phyloP scores from a whole-genome alignment of 352 stramenopile genomes.

The Peronospora belbahrii region DNA sequence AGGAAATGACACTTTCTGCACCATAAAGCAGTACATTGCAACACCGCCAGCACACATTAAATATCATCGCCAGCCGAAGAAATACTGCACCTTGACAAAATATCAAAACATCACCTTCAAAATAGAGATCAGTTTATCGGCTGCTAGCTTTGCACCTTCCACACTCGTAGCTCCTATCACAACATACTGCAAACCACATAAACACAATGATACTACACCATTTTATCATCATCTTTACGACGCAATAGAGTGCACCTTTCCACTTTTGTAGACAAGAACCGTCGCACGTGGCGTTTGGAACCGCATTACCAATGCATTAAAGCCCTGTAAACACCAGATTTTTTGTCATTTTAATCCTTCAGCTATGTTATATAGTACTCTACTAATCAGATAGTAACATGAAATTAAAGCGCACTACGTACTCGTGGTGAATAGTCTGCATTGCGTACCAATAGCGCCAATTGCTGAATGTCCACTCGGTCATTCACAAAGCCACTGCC shows the following conservation, averaged over 20 bases:
- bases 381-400: too few relatives aligned
- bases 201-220: background rate
- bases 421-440: slow-evolving; percentile 59
- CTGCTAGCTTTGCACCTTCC: slow-evolving; percentile 29
- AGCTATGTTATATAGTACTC: too few relatives aligned
- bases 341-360: too few relatives aligned
- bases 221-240: background rate
- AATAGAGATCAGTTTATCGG: slow-evolving; percentile 51
- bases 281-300: slow-evolving; percentile 51
- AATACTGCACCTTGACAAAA: background rate
- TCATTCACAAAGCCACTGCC: slow-evolving; percentile 47
- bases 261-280: slow-evolving; percentile 53
- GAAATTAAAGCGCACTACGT: too few relatives aligned
- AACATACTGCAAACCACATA: slow-evolving; percentile 48
- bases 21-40: background rate
- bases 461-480: slow-evolving; percentile 46
- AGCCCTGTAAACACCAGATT: slow-evolving; percentile 28
- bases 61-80: background rate
- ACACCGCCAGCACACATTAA: background rate
- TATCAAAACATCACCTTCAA: slow-evolving; percentile 34
- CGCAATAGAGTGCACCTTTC: slow-evolving; percentile 34
- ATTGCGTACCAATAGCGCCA: slow-evolving; percentile 65
- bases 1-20: slow-evolving; percentile 56
- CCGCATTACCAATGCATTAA: slow-evolving; percentile 57
- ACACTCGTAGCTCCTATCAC: slow-evolving; percentile 43